phyloP scores from a whole-genome alignment of 192 early-diverging fungal species.

The Haplosporangium gracile region DNA sequence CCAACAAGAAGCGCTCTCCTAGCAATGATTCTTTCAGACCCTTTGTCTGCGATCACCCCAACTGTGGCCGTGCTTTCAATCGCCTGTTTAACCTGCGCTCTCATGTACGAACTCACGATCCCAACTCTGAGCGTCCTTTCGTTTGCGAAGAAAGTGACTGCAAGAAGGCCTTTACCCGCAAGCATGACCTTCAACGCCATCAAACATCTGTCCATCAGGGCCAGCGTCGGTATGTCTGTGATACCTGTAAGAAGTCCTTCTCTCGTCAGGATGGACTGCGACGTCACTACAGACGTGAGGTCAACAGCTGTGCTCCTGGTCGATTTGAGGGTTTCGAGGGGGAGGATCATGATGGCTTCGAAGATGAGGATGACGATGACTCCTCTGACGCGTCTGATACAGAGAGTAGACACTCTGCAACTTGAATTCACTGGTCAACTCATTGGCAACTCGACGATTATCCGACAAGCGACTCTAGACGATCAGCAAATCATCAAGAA shows the following conservation, averaged over 20 bases:
- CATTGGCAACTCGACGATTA: background rate
- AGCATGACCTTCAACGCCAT: constrained; percentile 80
- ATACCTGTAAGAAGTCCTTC: constrained; percentile 64
- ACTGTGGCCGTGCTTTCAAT: constrained; percentile 68
- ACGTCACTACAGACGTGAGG: constrained; percentile 56
- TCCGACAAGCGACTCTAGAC: constrained; percentile 8
- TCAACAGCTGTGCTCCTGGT: constrained; percentile 3
- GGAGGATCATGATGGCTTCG: background rate
- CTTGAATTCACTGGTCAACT: constrained; percentile 11
- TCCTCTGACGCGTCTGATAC: background rate
- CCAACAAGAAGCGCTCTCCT: background rate
- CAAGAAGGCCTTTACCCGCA: constrained; percentile 70
- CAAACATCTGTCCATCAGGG: constrained; percentile 70
- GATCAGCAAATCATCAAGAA: constrained; percentile 5
- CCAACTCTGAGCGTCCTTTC: constrained; percentile 68
- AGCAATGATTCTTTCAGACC: constrained; percentile 33
- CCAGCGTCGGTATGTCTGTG: constrained; percentile 66
- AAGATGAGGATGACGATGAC: background rate
- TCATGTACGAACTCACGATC: constrained; percentile 74
- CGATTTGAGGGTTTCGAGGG: background rate
- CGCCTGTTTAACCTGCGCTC: constrained; percentile 75
- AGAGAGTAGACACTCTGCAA: constrained; percentile 10
- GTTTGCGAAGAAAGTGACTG: constrained; percentile 61
- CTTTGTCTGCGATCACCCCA: constrained; percentile 58
- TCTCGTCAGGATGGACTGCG: constrained; percentile 74